Conservation (phyloP, 1,284 basidiomycete genomes). For the Porogramme epimiltina region DNA sequence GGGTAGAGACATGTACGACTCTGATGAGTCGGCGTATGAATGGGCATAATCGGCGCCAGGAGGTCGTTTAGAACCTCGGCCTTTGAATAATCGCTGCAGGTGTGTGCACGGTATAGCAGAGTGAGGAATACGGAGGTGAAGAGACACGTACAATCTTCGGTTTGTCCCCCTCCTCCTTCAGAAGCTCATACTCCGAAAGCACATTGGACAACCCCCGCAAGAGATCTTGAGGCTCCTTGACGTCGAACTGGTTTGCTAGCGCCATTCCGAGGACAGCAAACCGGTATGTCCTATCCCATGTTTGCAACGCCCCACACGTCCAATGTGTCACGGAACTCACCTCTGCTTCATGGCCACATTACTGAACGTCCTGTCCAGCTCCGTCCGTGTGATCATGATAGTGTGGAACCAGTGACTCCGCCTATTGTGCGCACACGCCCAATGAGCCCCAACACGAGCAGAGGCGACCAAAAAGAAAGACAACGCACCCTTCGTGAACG, state of each 20-base stretch:
- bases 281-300: conserved; percentile 60
- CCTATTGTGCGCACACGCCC: conserved; percentile 36
- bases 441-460: conserved; percentile 1
- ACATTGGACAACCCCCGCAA: conserved; percentile 72
- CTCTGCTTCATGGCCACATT: conserved; percentile 77
- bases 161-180: conserved; percentile 77
- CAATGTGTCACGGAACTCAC: conserved; percentile 45
- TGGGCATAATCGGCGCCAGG: conserved; percentile 62
- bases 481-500: conserved; percentile 78
- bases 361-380: conserved; percentile 74
- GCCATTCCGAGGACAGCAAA: conserved; percentile 86
- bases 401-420: conserved; percentile 89
- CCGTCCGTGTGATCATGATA: conserved; percentile 71
- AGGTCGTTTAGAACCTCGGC: conserved; percentile 51
- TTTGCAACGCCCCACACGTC: too few species aligned
- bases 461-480: background rate
- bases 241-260: conserved; percentile 77
- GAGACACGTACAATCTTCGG: conserved; percentile 65
- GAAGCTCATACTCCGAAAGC: conserved; percentile 70
- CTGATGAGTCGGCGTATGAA: conserved; percentile 59
- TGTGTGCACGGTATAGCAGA: conserved; percentile 1
- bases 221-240: conserved; percentile 76
- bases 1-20: conserved; percentile 73
- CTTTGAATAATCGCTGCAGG: conserved; percentile 56
- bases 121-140: background rate